Percentiles rank a stretch among this genome's conserved stretches.
Evolutionary conservation across 257 asterid species (phyloP).

Genomic region (Thymus mandschuricus): DNA sequence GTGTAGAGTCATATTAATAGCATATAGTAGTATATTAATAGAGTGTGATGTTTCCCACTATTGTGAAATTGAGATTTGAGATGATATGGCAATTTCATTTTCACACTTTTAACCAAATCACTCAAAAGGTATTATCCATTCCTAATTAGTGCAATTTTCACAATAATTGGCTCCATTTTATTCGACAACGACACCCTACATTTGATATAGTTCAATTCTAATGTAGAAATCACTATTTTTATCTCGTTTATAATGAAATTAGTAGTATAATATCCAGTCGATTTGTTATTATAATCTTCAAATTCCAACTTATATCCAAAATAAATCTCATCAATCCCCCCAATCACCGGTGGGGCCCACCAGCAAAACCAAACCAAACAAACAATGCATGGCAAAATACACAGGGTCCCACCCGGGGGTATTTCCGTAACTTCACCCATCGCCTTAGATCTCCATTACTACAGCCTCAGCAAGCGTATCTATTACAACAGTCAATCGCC

Average conservation of each 20-base stretch:
- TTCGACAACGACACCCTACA: neutral
- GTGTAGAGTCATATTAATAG: no score
- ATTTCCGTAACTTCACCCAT: neutral
- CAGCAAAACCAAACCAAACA: neutral
- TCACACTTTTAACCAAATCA: slow-evolving; percentile 6
- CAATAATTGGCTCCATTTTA: neutral
- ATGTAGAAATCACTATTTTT: no score
- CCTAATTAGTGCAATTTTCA: neutral
- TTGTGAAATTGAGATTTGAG: neutral
- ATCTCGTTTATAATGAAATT: no score
- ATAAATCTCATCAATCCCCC: neutral
- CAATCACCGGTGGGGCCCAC: slow-evolving; percentile 16
- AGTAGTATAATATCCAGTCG: no score
- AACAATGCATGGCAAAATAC: neutral
- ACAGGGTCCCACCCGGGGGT: slow-evolving; percentile 17
- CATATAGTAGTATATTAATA: neutral
- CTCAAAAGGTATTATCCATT: neutral
- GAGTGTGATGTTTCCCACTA: slow-evolving; percentile 1
- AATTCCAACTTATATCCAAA: no score
- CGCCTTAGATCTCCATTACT: slow-evolving; percentile 28
- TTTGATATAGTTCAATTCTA: no score
- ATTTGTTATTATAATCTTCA: no score
- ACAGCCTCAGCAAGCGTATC: slow-evolving; percentile 26
- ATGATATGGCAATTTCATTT: neutral
- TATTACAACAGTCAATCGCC: slow-evolving; percentile 44